Base-by-base conservation (phyloP, 306 rosid genomes). In the Glycine tomentella region DNA sequence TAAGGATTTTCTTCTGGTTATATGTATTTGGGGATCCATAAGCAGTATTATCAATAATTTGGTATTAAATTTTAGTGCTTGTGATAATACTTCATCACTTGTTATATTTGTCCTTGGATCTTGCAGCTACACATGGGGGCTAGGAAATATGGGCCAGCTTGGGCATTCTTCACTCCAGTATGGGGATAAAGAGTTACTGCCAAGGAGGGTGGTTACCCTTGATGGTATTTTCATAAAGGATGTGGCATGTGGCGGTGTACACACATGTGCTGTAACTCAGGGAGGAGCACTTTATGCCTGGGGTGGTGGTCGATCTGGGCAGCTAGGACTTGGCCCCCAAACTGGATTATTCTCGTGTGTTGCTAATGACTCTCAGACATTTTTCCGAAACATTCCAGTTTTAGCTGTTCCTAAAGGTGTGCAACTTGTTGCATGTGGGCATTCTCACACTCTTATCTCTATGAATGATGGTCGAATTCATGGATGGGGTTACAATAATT, bases 401-500 rank as follows among this genome's bases (percentile, higher is more conserved):
- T 80, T 92, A 87, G 90, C 90, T 85, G 86, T 95, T 82, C 97
- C 98, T n/a, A 85, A 87, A 48, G 91, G 86, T 11, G 98, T 92
- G 71, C 89, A 84, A 84, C 91, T 87, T 66, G 88, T 92, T 70
- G 97, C 98, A 7, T 95, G 98, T 74, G 98, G 98, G 66, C 97
- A 95, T 83, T 92, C 91, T 52, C 97, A 94, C 86, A 92, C 97
- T 9, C 95, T 94, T 46, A 90, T 91, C 69, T 88, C 86, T 75
- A 88, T 84, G 59, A 89, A 42, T 61, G 97, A 91, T 76, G 99
- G 99, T 74, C 91, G 92, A 74, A 95, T 95, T 68, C 95, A 87
- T 75, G 99, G 99, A 74, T 95, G 99, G 99, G 99, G 99, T 48
- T 95, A 95, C 90, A 95, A 95, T 88, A 84, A 80, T 83, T 95